phyloP scores from a whole-genome alignment of 73 alveolate species.

The Paraurostyla sp. region DNA sequence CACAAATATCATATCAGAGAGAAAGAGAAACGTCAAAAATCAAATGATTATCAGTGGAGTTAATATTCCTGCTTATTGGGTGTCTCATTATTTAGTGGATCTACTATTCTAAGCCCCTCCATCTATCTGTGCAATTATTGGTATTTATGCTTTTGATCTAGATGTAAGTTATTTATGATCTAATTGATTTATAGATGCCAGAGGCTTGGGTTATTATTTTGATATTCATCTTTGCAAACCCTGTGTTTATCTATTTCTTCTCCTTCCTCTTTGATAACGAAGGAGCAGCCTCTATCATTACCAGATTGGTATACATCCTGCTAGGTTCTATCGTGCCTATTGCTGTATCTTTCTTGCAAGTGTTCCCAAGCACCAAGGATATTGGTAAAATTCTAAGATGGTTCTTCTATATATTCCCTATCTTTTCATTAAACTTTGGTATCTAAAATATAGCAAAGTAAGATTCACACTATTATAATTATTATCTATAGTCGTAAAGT shows the following conservation, averaged over 20 bases:
- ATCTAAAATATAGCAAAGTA: constrained; percentile 72
- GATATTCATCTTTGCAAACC: constrained; percentile 76
- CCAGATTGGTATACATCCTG: constrained; percentile 72
- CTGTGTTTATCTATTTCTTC: constrained; percentile 75
- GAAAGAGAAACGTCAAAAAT: constrained; percentile 91
- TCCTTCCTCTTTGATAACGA: constrained; percentile 82
- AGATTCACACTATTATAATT: background rate
- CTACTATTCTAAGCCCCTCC: constrained; percentile 76
- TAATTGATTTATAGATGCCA: constrained; percentile 52
- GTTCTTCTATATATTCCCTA: constrained; percentile 92
- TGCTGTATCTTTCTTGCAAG: constrained; percentile 76
- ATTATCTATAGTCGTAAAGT: constrained; percentile 30
- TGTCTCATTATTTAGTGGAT: constrained; percentile 93
- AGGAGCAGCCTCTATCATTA: constrained; percentile 73
- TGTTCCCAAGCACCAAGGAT: constrained; percentile 71
- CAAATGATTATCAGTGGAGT: constrained; percentile 94
- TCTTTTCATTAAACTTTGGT: constrained; percentile 94
- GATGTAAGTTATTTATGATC: constrained; percentile 20
- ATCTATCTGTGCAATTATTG: constrained; percentile 68
- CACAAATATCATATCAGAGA: constrained; percentile 85
- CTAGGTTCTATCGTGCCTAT: constrained; percentile 77
- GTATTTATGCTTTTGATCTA: constrained; percentile 38
- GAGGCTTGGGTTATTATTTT: constrained; percentile 68
- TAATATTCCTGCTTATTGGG: constrained; percentile 93
- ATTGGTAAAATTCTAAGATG: constrained; percentile 81